Evolutionary conservation across 139 green algal genomes (phyloP).

Genomic region (Micractinium sp.): DNA sequence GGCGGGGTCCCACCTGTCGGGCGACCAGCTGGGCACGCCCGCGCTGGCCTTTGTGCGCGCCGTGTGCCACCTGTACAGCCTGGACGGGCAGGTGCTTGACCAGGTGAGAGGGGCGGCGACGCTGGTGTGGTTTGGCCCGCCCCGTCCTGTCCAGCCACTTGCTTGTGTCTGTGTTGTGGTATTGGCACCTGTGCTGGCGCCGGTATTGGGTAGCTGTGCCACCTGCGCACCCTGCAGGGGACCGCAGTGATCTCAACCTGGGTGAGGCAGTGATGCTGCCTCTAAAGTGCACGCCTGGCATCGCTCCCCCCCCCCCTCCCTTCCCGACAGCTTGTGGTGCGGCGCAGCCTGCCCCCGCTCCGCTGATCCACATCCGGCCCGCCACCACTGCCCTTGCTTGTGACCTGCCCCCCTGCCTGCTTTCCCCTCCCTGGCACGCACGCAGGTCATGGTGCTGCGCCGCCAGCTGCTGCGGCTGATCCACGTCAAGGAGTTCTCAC

Average conservation of each 20-base stretch:
- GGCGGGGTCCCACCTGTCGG: slow-evolving; percentile 78
- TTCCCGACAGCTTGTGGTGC: no score
- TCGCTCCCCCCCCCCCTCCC: no score
- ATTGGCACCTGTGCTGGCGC: no score
- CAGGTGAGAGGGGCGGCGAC: slow-evolving; percentile 42
- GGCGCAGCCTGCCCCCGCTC: no score
- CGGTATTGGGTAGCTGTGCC: no score
- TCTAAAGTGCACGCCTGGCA: no score
- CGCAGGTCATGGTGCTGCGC: slow-evolving; percentile 72
- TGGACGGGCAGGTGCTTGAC: slow-evolving; percentile 71
- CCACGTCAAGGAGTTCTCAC: slow-evolving; percentile 84
- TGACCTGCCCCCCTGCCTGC: neutral
- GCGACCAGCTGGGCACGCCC: slow-evolving; percentile 76
- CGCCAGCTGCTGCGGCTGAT: slow-evolving; percentile 85
- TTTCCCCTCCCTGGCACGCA: neutral
- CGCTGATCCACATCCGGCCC: neutral
- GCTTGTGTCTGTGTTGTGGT: no score
- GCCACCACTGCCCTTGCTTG: neutral
- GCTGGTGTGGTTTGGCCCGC: no score
- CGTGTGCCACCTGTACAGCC: slow-evolving; percentile 74
- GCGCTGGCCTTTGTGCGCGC: slow-evolving; percentile 87
- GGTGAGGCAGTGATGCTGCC: no score
- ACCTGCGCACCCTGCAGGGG: no score
- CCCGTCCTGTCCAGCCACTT: no score
- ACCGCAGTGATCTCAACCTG: no score